These are phyloP conservation scores for Dioszegia crocea DNA, from an alignment of 768 basidiomycete genomes.

Conservation along the genomic window DNA sequence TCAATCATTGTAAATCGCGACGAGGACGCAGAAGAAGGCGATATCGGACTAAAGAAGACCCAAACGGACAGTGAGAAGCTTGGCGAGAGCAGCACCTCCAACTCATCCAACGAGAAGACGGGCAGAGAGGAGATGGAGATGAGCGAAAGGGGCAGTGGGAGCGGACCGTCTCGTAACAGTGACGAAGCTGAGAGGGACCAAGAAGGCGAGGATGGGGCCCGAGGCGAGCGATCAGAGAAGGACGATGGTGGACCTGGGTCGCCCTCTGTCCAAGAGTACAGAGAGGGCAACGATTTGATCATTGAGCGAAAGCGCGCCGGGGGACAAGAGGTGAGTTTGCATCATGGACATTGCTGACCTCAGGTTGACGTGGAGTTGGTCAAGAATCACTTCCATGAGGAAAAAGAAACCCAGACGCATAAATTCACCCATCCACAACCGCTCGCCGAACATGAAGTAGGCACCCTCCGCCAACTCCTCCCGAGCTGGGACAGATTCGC, in stretches of 20 bases:
- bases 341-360: not conserved
- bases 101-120: constrained; percentile 36
- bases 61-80: constrained; percentile 18
- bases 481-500: constrained; percentile 19
- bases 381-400: constrained; percentile 51
- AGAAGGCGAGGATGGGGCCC: constrained; percentile 21
- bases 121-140: constrained; percentile 31
- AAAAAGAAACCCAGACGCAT: constrained; percentile 22
- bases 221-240: constrained; percentile 18
- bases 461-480: constrained; percentile 27
- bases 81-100: constrained; percentile 3
- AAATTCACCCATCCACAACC: constrained; percentile 41
- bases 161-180: constrained; percentile 10
- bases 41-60: constrained; percentile 52
- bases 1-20: constrained; percentile 85
- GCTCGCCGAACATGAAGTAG: constrained; percentile 31
- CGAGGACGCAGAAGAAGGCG: constrained; percentile 54
- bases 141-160: constrained; percentile 22
- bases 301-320: constrained; percentile 61
- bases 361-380: constrained; percentile 61
- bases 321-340: constrained; percentile 57
- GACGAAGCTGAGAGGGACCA: constrained; percentile 14
- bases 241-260: constrained; percentile 37
- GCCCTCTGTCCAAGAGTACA: constrained; percentile 58
- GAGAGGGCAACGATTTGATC: constrained; percentile 65